Evolutionary conservation across 176 grass and related monocot genomes (phyloP).

Genomic region (Hyparrhenia diplandra): DNA sequence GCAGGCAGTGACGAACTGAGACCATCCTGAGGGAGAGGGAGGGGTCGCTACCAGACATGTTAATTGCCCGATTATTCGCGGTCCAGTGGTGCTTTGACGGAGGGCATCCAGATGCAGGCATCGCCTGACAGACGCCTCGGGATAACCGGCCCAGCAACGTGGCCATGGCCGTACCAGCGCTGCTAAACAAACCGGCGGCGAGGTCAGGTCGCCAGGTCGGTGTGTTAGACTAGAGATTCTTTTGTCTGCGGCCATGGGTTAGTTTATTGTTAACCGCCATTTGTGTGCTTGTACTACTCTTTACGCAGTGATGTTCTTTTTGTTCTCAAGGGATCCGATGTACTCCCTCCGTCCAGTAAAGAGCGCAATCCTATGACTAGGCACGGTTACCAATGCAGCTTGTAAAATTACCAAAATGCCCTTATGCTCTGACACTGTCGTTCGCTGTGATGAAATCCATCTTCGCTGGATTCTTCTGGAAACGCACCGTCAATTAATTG

Average conservation of each 20-base stretch:
- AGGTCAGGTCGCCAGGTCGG: neutral
- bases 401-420: too few relatives aligned
- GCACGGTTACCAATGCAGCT: too few relatives aligned
- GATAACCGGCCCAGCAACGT: slow-evolving; percentile 31
- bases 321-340: slow-evolving; percentile 39
- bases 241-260: neutral
- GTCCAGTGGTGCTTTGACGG: neutral
- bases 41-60: too few relatives aligned
- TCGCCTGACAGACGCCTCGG: slow-evolving; percentile 16
- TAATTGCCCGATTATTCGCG: slow-evolving; percentile 27
- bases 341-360: too few relatives aligned
- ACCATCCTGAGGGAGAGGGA: too few relatives aligned
- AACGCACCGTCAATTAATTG: too few relatives aligned
- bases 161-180: neutral
- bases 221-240: neutral
- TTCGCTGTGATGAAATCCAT: too few relatives aligned
- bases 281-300: neutral
- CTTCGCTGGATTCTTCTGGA: too few relatives aligned
- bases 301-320: neutral
- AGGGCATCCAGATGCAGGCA: too few relatives aligned
- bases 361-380: too few relatives aligned
- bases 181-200: neutral
- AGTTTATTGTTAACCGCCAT: neutral
- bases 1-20: neutral
- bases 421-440: too few relatives aligned